Evolutionary conservation across 257 asterid genomes (phyloP).

Genomic region (Solanum sejunctum): DNA sequence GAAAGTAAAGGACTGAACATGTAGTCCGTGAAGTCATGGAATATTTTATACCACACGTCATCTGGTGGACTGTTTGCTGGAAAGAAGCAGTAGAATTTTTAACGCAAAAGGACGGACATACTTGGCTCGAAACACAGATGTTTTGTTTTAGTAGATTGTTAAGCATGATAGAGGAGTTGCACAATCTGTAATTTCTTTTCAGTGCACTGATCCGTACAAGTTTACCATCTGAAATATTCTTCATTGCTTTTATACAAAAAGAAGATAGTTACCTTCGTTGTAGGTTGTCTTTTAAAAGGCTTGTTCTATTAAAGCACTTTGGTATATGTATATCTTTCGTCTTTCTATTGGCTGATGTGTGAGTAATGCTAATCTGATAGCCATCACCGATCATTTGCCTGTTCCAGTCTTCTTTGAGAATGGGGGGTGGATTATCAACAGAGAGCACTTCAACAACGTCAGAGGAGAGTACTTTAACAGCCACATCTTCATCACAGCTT

Average conservation of each 20-base stretch:
- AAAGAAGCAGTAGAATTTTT: not conserved
- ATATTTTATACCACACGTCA: not conserved
- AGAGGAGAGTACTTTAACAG: slow-evolving; percentile 22
- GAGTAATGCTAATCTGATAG: not conserved
- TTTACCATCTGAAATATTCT: not conserved
- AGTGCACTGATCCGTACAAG: not conserved
- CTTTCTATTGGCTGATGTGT: not conserved
- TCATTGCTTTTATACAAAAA: not conserved
- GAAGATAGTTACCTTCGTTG: not conserved
- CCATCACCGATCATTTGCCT: not conserved
- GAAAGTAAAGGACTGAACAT: not conserved
- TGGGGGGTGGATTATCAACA: slow-evolving; percentile 39
- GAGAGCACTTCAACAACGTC: slow-evolving; percentile 27
- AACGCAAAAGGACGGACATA: not conserved
- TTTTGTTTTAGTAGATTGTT: not conserved
- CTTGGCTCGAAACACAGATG: not conserved
- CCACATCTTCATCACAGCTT: slow-evolving; percentile 20
- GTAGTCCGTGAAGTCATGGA: not conserved
- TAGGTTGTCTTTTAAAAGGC: not conserved
- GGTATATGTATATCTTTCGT: not conserved
- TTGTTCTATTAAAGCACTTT: not conserved
- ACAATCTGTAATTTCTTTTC: not conserved
- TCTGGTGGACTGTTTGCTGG: not conserved
- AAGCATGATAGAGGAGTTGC: not conserved
- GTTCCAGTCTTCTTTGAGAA: not conserved